phyloP scores from a whole-genome alignment of 2,329 filamentous ascomycete species.

The Penicillium freii region DNA sequence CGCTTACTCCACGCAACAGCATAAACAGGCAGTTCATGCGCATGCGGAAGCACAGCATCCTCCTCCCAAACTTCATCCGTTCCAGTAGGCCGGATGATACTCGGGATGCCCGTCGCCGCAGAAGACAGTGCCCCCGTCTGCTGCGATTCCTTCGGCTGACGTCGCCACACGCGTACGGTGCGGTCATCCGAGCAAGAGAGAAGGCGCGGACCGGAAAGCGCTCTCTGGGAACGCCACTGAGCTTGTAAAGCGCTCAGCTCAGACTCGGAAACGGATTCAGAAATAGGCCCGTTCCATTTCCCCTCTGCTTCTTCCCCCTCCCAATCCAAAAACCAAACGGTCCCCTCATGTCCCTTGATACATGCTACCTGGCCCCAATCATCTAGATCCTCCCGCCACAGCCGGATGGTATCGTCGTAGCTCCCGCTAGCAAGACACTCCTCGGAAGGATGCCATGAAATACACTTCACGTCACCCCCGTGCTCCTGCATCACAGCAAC shows the following conservation, averaged over 20 bases:
- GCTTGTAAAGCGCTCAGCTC: slow-evolving; percentile 1
- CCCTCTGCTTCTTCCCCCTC: slow-evolving; percentile 46
- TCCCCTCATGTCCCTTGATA: slow-evolving; percentile 75
- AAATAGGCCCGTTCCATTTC: neutral
- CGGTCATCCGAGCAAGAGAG: slow-evolving; percentile 83
- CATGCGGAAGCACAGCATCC: slow-evolving; percentile 69
- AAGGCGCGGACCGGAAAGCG: slow-evolving; percentile 55
- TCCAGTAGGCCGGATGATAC: slow-evolving; percentile 72
- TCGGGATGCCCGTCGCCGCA: slow-evolving; percentile 67
- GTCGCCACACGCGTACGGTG: slow-evolving; percentile 75
- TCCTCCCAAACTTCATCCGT: slow-evolving; percentile 82
- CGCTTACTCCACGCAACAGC: slow-evolving; percentile 77
- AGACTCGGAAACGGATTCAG: neutral
- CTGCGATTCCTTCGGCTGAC: slow-evolving; percentile 51
- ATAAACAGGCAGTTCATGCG: slow-evolving; percentile 80
- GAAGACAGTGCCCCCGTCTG: slow-evolving; percentile 30
- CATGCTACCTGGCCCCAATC: slow-evolving; percentile 91
- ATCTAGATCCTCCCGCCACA: slow-evolving; percentile 88
- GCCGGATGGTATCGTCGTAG: slow-evolving; percentile 85
- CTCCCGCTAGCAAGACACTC: slow-evolving; percentile 85
- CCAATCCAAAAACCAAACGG: slow-evolving; percentile 84
- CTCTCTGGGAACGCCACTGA: slow-evolving; percentile 33
- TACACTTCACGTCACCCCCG: slow-evolving; percentile 89
- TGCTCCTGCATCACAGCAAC: slow-evolving; percentile 93
- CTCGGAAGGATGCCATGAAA: slow-evolving; percentile 81